These are phyloP conservation scores for Coemansia sp. DNA, from an alignment of 192 early-diverging fungal genomes.

Conservation along the genomic window DNA sequence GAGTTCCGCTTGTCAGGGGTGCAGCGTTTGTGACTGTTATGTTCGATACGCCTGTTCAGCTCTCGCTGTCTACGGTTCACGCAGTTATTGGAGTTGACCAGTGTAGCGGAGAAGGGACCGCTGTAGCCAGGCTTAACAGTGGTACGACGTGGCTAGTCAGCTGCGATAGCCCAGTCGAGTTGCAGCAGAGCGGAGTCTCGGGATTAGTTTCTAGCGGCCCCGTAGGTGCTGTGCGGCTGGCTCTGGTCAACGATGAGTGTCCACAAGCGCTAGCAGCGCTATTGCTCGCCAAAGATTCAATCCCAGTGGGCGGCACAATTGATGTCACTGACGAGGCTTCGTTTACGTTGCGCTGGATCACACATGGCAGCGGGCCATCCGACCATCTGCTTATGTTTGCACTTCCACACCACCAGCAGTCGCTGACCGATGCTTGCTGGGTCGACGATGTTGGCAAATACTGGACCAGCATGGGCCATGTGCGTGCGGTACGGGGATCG, in stretches of 20 bases:
- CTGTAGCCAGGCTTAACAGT: constrained; percentile 46
- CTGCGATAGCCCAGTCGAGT: constrained; percentile 13
- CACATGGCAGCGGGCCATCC: constrained; percentile 6
- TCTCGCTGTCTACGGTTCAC: constrained; percentile 37
- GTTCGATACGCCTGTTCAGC: constrained; percentile 14
- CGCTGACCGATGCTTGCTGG: constrained; percentile 10
- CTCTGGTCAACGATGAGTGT: constrained; percentile 22
- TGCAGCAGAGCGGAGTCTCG: constrained; percentile 24
- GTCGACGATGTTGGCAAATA: constrained; percentile 24
- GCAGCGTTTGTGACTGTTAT: constrained; percentile 43
- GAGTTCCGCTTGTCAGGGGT: constrained; percentile 49
- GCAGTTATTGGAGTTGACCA: constrained; percentile 29
- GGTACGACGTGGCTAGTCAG: constrained; percentile 44
- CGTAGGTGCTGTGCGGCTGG: constrained; percentile 48
- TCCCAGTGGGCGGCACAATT: constrained; percentile 42
- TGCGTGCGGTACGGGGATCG: constrained; percentile 37
- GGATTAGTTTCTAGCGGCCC: constrained; percentile 10
- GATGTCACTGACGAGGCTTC: constrained; percentile 16
- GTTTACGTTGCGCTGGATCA: constrained; percentile 27
- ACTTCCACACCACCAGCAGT: constrained; percentile 51
- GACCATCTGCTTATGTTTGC: constrained; percentile 29
- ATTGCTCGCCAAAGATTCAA: constrained; percentile 18
- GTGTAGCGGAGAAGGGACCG: constrained; percentile 9
- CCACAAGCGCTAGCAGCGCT: constrained; percentile 20
- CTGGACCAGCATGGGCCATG: constrained; percentile 51